Evolutionary conservation across 495 filamentous ascomycete species (phyloP).

Genomic region (Trichoderma asperelloides): DNA sequence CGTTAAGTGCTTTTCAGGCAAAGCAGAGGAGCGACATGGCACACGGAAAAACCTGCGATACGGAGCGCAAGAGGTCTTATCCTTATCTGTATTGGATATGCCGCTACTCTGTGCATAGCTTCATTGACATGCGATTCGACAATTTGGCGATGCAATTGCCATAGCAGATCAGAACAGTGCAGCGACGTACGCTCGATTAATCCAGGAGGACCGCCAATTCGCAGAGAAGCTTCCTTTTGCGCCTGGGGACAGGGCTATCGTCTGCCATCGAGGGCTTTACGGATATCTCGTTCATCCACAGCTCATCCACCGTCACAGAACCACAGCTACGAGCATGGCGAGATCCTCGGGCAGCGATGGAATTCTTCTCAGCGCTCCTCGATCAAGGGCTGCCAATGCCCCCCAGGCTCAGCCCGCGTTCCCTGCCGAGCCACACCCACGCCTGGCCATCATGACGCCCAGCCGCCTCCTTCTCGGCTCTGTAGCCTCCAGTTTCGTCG

Average conservation of each 20-base stretch:
- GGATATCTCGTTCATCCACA: neutral
- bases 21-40: neutral
- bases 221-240: neutral
- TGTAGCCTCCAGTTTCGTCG: constrained; percentile 50
- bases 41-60: neutral
- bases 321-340: neutral
- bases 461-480: constrained; percentile 56
- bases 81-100: neutral
- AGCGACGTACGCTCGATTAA: neutral
- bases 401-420: neutral
- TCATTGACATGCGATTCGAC: neutral
- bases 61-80: neutral
- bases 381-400: neutral
- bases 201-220: neutral
- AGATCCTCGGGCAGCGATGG: neutral
- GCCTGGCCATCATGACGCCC: constrained; percentile 50
- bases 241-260: neutral
- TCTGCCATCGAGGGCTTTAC: neutral
- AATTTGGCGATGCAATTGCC: neutral
- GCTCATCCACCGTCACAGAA: neutral
- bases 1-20: neutral
- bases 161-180: neutral
- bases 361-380: neutral
- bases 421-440: constrained; percentile 24
- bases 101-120: neutral